phyloP scores from a whole-genome alignment of 495 filamentous ascomycete species.

The Penicillium chermesinum region DNA sequence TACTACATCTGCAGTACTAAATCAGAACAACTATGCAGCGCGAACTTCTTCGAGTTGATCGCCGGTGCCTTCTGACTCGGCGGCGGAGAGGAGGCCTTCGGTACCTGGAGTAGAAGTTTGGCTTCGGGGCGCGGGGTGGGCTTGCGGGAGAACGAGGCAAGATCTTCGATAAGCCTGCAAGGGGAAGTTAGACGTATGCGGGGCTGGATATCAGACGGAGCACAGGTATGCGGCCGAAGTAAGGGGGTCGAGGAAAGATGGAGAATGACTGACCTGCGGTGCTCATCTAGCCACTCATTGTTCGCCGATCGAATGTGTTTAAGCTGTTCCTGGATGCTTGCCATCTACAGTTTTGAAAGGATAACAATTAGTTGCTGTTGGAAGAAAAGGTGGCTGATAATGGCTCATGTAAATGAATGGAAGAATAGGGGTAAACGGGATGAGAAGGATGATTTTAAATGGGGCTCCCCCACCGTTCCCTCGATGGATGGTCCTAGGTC shows the following conservation, averaged over 20 bases:
- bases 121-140: constrained; percentile 32
- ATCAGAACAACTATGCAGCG: constrained; percentile 3
- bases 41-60: constrained; percentile 9
- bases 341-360: constrained; percentile 33
- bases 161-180: constrained; percentile 39
- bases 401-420: constrained; percentile 32
- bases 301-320: constrained; percentile 42
- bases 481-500: constrained; percentile 50
- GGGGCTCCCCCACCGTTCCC: constrained; percentile 50
- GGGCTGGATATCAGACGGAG: neutral
- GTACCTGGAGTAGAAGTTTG: constrained; percentile 31
- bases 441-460: constrained; percentile 31
- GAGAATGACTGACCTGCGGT: constrained; percentile 32
- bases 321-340: constrained; percentile 50
- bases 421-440: constrained; percentile 29
- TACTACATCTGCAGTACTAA: constrained; percentile 8
- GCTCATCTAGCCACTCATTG: constrained; percentile 45
- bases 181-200: neutral
- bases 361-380: constrained; percentile 18
- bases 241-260: neutral
- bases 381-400: constrained; percentile 12
- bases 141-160: constrained; percentile 35
- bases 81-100: constrained; percentile 15
- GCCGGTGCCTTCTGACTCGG: constrained; percentile 19
- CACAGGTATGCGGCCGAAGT: neutral